phyloP scores from a whole-genome alignment of 306 rosid genomes.

The Trifolium pratense region DNA sequence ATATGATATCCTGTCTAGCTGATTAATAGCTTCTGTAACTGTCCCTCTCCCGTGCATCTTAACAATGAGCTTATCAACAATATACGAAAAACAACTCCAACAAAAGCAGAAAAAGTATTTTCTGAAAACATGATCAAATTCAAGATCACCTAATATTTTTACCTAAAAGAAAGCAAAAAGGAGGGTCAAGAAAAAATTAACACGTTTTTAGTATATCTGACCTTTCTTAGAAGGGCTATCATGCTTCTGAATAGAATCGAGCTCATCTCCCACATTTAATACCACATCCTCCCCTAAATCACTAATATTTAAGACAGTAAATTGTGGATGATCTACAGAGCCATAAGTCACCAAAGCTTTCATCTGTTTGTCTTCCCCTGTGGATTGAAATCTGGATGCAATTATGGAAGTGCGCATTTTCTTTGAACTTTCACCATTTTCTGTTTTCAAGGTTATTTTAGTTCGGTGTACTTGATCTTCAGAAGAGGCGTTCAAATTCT shows the following conservation, averaged over 20 bases:
- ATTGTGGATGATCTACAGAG: constrained; percentile 58
- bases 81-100: constrained; percentile 8
- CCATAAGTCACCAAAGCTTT: constrained; percentile 53
- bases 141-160: constrained; percentile 21
- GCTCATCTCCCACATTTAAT: constrained; percentile 36
- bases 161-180: constrained; percentile 36
- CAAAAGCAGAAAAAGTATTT: constrained; percentile 19
- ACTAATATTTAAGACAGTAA: constrained; percentile 43
- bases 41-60: neutral
- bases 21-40: neutral
- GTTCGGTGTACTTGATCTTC: constrained; percentile 48
- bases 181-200: neutral
- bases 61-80: constrained; percentile 30
- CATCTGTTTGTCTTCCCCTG: constrained; percentile 45
- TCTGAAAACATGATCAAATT: constrained; percentile 6
- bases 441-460: constrained; percentile 44
- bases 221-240: constrained; percentile 45
- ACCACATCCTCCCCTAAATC: constrained; percentile 44
- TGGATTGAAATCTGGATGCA: constrained; percentile 51
- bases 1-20: neutral
- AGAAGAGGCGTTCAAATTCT: constrained; percentile 42
- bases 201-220: constrained; percentile 30
- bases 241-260: constrained; percentile 39
- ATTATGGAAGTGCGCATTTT: constrained; percentile 44
- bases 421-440: constrained; percentile 47